Base-by-base conservation (phyloP, 164 flowering plant species). In the Houttuynia cordata region DNA sequence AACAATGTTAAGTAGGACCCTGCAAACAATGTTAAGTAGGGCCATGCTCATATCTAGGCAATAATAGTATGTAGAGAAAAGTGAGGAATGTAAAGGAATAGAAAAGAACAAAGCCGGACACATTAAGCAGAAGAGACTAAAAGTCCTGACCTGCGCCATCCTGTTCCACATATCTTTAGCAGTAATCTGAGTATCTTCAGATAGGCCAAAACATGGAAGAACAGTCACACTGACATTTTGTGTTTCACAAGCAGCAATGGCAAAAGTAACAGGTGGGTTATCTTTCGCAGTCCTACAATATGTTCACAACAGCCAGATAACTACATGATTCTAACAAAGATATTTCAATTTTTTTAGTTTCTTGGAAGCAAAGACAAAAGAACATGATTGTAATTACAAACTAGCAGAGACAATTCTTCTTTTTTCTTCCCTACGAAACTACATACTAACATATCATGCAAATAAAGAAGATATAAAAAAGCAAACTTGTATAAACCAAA, bases 161-260 rank as follows among this genome's bases (percentile, higher is more conserved):
- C 21, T 81, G 59, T 59, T 74, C 98, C 98, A 93, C 81, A 90
- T 82, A 22, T 78, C 88, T 67, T 85, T 90, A 51, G 97, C 94
- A 15, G 94, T 87, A 25, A 78, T 22, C 40, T 25, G 53, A 68
- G 80, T 79, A 63, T 77, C 83, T 67, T 80, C 96, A 34, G 85
- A 72, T 63, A 92, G 65, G 24, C 91, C 87, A 80, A 92, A 92
- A 67, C 76, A 79, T 45, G 98, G 98, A 56, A 84, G 74, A 68
- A 84, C 96, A 59, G 98, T 81, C 41, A 93, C 97, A 75, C 67
- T 80, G 1, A 87, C 97, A 68, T 87, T 88, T 74, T 87, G 92
- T 57, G 98, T 93, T 73, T 86, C 96, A 72, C 89, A 77, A 42
- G 98, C 93, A 73, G 98, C 96, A 56, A 92, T 70, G 24, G 98